A percentile compares a stretch with the other conserved stretches of the same genome.
Evolutionary conservation across 2,329 filamentous ascomycete genomes (phyloP).

Genomic region (Alternaria hordeiaustralica): DNA sequence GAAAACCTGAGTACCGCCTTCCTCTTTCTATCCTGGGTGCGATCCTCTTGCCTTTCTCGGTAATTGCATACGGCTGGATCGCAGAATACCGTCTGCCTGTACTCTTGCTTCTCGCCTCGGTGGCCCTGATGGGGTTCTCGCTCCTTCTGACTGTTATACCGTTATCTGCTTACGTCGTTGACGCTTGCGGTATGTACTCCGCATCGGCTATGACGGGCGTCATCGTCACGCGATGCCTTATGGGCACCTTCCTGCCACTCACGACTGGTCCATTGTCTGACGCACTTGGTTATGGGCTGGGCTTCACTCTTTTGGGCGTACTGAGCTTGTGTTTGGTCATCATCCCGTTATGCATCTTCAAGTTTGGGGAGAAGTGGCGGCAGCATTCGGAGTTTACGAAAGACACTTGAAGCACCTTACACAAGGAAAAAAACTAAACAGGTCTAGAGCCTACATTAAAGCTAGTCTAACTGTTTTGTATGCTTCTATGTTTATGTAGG

Average conservation of each 20-base stretch:
- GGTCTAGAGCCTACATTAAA: neutral
- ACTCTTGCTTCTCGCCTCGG: constrained; percentile 51
- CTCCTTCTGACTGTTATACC: constrained; percentile 59
- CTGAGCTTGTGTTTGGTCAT: constrained; percentile 56
- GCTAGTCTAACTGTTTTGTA: neutral
- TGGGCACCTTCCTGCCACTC: constrained; percentile 65
- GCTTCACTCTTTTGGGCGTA: constrained; percentile 55
- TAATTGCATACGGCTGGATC: constrained; percentile 61
- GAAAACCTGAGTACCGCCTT: constrained; percentile 62
- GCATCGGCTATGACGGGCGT: constrained; percentile 65
- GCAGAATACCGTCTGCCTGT: constrained; percentile 55
- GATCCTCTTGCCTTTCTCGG: constrained; percentile 54
- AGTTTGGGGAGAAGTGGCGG: constrained; percentile 61
- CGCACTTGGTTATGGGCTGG: constrained; percentile 60
- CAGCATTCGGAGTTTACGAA: constrained; percentile 58
- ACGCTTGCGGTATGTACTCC: constrained; percentile 63
- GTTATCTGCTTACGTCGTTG: constrained; percentile 63
- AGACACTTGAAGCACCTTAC: constrained; percentile 20
- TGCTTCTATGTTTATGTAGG: neutral
- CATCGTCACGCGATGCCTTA: constrained; percentile 62
- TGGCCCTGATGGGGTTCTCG: constrained; percentile 56
- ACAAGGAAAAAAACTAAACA: neutral
- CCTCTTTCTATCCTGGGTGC: constrained; percentile 59
- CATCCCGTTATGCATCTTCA: constrained; percentile 59
- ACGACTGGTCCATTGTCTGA: constrained; percentile 57